phyloP scores from a whole-genome alignment of 768 basidiomycete species.

The Dendrothele bispora region DNA sequence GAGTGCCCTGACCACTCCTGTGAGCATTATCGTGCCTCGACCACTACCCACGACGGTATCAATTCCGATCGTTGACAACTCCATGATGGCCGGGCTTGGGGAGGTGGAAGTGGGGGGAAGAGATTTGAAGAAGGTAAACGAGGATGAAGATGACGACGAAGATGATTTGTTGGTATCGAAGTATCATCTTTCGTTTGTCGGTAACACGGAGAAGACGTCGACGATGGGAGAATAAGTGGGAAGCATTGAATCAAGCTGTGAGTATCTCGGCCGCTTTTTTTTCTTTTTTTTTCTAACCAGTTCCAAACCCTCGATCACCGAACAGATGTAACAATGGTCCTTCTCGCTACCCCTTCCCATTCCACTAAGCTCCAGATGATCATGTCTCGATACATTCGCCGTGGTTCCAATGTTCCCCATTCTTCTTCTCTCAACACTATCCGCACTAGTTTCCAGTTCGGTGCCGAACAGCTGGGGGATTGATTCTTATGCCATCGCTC shows the following conservation, averaged over 20 bases:
- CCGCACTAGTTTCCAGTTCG: conserved; percentile 55
- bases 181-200: conserved; percentile 71
- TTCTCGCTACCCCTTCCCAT: conserved; percentile 76
- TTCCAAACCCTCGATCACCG: conserved; percentile 79
- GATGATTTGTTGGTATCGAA: conserved; percentile 75
- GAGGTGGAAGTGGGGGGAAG: too few species aligned
- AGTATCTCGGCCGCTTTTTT: conserved; percentile 15
- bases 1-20: too few species aligned
- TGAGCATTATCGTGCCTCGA: conserved; percentile 12
- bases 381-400: conserved; percentile 68
- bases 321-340: conserved; percentile 75
- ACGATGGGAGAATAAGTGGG: conserved; percentile 78
- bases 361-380: conserved; percentile 62
- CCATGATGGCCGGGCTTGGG: too few species aligned
- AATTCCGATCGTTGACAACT: conserved; percentile 14
- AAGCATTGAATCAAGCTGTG: conserved; percentile 71
- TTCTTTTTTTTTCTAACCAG: conserved; percentile 36
- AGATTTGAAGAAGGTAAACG: conserved; percentile 79
- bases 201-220: conserved; percentile 67
- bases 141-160: conserved; percentile 68
- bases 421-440: conserved; percentile 53
- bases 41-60: conserved; percentile 13
- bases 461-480: conserved; percentile 58
- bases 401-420: conserved; percentile 45
- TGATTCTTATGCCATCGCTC: too few species aligned